These are phyloP conservation scores for Multifurca ochricompacta DNA, from an alignment of 768 basidiomycete species.

Conservation along the genomic window DNA sequence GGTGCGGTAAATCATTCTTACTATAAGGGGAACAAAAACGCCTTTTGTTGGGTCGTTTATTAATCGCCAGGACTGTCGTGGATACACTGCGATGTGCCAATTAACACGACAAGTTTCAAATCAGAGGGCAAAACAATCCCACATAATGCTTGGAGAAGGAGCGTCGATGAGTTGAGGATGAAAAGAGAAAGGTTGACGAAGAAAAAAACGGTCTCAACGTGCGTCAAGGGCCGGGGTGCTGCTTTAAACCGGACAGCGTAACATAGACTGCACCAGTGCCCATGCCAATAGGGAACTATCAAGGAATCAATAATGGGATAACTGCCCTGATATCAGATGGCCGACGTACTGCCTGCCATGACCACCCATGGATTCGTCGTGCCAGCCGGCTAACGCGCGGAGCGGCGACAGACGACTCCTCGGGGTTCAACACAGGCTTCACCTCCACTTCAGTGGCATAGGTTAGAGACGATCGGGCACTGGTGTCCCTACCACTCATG, in stretches of 20 bases:
- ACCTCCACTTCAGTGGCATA: neutral
- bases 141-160: constrained; percentile 38
- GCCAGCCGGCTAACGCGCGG: constrained; percentile 28
- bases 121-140: constrained; percentile 12
- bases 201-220: constrained; percentile 38
- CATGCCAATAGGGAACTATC: constrained; percentile 44
- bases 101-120: neutral
- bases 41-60: constrained; percentile 39
- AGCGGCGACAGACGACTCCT: neutral
- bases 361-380: constrained; percentile 42
- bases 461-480: neutral
- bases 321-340: neutral
- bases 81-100: constrained; percentile 32
- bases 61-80: constrained; percentile 34
- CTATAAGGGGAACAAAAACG: constrained; percentile 37
- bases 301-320: neutral
- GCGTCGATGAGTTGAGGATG: constrained; percentile 35
- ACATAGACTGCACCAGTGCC: constrained; percentile 44
- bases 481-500: neutral
- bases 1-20: constrained; percentile 17
- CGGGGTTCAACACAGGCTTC: neutral
- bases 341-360: constrained; percentile 40
- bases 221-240: constrained; percentile 29
- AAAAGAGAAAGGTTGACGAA: constrained; percentile 40
- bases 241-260: constrained; percentile 36